Base-by-base conservation (phyloP, 305 asterid species). In the Striga hermonthica region DNA sequence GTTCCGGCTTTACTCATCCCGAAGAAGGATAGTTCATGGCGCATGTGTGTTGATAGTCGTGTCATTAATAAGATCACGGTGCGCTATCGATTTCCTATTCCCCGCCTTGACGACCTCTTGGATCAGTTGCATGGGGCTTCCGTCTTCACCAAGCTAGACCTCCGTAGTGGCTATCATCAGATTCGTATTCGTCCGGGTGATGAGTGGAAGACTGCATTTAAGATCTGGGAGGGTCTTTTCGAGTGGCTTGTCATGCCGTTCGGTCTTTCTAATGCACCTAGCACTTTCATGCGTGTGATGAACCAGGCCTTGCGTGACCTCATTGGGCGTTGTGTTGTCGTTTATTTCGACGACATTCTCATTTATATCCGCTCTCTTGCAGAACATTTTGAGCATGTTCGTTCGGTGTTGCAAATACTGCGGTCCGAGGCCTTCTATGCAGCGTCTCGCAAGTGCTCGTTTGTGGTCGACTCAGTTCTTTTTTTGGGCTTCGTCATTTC, bases 1-100 rank as follows among this genome's bases (percentile, higher is more conserved):
- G 56, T 67, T 1, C 60, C 60, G 2, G 40, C 53, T 1, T 8
- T 75, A 0, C 14, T 71, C 1, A 45, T 16, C 0, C 70, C 68
- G 0, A 75, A 71, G 12, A 62, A 67, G 6, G 41, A 48, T 34
- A 55, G 74, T 2, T 4, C 52, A 0, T 71, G 67, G 49, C 38
- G 64, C 0, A 66, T 76, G 76, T 76, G 68, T 49, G 52, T 44
- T 7, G 70, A 70, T 7, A 50, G 75, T 6, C 34, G 66, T 0
- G 75, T 72, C 7, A 66, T 70, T 2, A 60, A 70, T 4, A 70
- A 70, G 31, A 43, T 39, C 11, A 60, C 64, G 0, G 12, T 60
- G 0, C 35, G 36, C 0, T 40, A 39, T 11, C 3, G 7, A 0
- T 39, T 60, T 60, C 9, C 48, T 0, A 60, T 38, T 14, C 64